These are phyloP conservation scores for Fusarium devonianum DNA, from an alignment of 2,329 filamentous ascomycete genomes.

Conservation along the genomic window DNA sequence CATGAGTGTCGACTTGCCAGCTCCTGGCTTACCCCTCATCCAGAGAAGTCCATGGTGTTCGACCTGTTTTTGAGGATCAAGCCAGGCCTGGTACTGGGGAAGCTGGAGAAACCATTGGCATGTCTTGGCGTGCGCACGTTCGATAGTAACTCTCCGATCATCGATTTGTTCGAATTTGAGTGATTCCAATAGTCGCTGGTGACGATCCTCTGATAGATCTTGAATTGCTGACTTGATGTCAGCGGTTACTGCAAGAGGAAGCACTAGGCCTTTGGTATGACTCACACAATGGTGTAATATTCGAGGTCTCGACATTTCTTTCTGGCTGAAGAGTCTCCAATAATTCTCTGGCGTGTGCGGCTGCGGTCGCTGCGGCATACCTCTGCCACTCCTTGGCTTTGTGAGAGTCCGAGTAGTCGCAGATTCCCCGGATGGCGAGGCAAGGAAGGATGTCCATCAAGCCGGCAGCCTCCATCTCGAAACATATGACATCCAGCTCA, in stretches of 20 bases:
- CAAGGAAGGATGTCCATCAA: constrained; percentile 43
- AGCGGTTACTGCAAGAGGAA: background rate
- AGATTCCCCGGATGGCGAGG: constrained; percentile 50
- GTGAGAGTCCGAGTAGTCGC: constrained; percentile 51
- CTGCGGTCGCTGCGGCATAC: constrained; percentile 47
- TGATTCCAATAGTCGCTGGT: constrained; percentile 35
- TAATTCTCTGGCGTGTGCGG: constrained; percentile 37
- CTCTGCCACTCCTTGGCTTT: constrained; percentile 49
- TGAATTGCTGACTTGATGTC: background rate
- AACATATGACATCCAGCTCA: constrained; percentile 28
- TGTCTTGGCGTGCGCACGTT: constrained; percentile 43
- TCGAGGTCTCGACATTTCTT: no score
- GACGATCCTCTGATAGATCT: background rate
- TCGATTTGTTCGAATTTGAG: constrained; percentile 51
- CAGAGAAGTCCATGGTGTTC: constrained; percentile 49
- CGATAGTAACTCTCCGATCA: constrained; percentile 47
- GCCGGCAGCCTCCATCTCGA: constrained; percentile 46
- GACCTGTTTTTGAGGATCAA: background rate
- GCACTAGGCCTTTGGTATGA: no score
- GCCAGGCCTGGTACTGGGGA: constrained; percentile 14
- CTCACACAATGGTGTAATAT: no score
- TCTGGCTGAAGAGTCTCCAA: background rate
- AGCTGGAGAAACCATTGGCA: constrained; percentile 27
- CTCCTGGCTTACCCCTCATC: constrained; percentile 56
- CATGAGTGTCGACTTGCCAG: constrained; percentile 57